phyloP scores from a whole-genome alignment of 1,284 basidiomycete species.

The Fistulina hepatica region DNA sequence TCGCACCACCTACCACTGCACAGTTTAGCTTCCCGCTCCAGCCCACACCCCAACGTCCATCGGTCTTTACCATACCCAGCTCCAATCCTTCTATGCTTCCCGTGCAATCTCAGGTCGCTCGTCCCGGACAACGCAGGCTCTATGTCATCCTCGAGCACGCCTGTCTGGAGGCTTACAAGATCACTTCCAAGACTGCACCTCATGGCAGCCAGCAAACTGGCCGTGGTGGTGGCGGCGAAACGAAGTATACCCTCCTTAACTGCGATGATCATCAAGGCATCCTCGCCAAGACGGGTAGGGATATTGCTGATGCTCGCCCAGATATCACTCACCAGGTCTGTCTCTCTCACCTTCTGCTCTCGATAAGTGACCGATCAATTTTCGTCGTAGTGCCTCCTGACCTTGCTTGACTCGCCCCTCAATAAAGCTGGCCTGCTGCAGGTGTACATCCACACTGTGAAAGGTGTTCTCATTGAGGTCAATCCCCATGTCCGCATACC shows the following conservation, averaged over 20 bases:
- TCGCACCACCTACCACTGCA: conserved; percentile 16
- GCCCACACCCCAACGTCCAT: neutral
- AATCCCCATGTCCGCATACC: conserved; percentile 98
- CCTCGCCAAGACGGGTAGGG: conserved; percentile 92
- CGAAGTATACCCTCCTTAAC: conserved; percentile 95
- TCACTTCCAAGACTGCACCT: conserved; percentile 29
- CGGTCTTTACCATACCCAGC: no score
- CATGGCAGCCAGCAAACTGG: conserved; percentile 38
- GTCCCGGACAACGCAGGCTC: conserved; percentile 60
- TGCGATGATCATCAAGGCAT: conserved; percentile 99
- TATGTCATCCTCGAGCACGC: conserved; percentile 92
- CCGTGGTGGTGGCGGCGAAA: conserved; percentile 52
- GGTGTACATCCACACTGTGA: conserved; percentile 97
- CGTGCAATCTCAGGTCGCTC: conserved; percentile 68
- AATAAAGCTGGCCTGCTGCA: conserved; percentile 97
- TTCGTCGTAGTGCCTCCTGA: conserved; percentile 88
- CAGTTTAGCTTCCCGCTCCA: neutral
- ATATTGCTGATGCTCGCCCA: conserved; percentile 95
- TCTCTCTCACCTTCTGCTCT: conserved; percentile 11
- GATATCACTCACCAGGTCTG: conserved; percentile 97
- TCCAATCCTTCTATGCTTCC: conserved; percentile 75
- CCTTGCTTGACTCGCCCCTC: conserved; percentile 92
- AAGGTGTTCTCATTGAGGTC: conserved; percentile 95
- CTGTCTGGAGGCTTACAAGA: conserved; percentile 91
- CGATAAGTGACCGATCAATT: conserved; percentile 5